phyloP scores from a whole-genome alignment of 345 rosid genomes.

The Eutrema heterophyllum region DNA sequence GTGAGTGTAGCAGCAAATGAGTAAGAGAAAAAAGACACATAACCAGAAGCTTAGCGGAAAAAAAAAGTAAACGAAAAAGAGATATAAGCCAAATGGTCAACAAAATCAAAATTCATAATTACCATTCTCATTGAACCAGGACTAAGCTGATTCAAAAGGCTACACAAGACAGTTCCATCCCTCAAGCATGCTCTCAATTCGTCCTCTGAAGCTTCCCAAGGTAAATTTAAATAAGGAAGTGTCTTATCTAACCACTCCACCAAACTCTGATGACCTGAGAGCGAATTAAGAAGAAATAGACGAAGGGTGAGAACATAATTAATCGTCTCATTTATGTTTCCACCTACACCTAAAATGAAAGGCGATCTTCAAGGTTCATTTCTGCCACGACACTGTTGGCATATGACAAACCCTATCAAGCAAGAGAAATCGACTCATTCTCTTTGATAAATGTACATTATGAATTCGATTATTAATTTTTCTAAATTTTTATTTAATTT shows the following conservation, averaged over 20 bases:
- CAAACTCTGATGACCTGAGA: constrained; percentile 44
- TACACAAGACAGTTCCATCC: constrained; percentile 69
- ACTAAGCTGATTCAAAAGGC: constrained; percentile 54
- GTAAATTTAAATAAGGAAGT: constrained; percentile 52
- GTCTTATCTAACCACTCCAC: constrained; percentile 65
- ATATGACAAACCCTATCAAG: not conserved
- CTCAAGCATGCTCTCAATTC: constrained; percentile 51
- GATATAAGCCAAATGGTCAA: not conserved
- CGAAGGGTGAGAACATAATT: constrained; percentile 1
- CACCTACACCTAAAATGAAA: not conserved
- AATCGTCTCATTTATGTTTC: not conserved
- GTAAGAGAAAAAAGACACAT: constrained; percentile 1
- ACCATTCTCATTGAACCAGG: constrained; percentile 52
- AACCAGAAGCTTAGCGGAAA: not conserved
- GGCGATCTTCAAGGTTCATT: not conserved
- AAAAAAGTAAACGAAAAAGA: not conserved
- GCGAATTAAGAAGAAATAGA: not conserved
- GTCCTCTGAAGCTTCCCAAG: constrained; percentile 61
- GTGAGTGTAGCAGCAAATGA: constrained; percentile 4
- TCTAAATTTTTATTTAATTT: too few relatives aligned
- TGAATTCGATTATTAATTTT: too few relatives aligned
- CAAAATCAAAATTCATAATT: constrained; percentile 3
- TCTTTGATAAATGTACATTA: too few relatives aligned
- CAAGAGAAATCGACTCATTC: not conserved
- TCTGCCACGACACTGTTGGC: not conserved